Conservation (phyloP, 75 land plant genomes). For the Chamaecyparis obtusa region DNA sequence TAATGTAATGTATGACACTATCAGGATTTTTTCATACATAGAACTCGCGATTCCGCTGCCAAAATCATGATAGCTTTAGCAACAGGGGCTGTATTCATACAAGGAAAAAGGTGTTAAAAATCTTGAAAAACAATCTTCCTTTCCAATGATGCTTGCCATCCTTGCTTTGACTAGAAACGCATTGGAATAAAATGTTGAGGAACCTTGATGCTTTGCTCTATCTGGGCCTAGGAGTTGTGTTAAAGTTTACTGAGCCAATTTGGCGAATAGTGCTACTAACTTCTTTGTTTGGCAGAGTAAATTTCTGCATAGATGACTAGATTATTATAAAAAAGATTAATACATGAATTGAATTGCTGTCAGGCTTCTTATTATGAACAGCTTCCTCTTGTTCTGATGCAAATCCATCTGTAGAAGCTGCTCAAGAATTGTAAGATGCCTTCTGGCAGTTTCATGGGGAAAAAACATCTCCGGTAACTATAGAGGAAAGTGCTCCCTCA, state of each 20-base stretch:
- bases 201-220: background rate
- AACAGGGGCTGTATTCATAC: background rate
- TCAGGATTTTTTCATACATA: background rate
- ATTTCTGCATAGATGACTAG: background rate
- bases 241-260: background rate
- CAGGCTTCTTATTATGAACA: background rate
- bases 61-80: background rate
- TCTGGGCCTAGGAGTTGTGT: background rate
- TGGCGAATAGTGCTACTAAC: background rate
- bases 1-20: background rate
- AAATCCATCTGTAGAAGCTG: background rate
- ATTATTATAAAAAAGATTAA: background rate
- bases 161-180: background rate
- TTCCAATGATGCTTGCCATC: background rate
- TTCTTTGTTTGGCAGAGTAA: background rate
- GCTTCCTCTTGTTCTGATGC: conserved; percentile 3
- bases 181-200: background rate
- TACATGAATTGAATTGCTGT: background rate
- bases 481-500: background rate
- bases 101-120: background rate
- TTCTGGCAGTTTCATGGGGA: background rate
- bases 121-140: background rate
- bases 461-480: background rate
- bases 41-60: background rate
- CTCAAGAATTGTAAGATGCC: background rate